phyloP scores from a whole-genome alignment of 495 filamentous ascomycete genomes.

The Neurospora sp. region DNA sequence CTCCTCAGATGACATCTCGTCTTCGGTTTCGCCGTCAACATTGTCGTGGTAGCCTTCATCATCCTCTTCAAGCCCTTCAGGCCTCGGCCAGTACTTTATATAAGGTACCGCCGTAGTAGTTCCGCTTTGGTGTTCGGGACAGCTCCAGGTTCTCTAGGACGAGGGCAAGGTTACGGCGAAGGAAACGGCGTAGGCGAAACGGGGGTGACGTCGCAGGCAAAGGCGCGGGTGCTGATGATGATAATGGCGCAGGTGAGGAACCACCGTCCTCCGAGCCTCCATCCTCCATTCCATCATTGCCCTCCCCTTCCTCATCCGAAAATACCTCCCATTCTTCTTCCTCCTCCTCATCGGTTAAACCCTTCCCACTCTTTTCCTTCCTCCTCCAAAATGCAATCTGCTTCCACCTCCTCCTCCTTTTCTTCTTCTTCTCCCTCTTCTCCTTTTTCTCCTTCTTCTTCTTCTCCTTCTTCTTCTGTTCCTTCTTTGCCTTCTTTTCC shows the following conservation, averaged over 20 bases:
- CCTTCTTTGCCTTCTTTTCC: too few species aligned
- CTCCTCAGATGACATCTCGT: too few species aligned
- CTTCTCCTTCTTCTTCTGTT: too few species aligned
- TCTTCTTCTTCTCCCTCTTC: neutral
- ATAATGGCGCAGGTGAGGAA: neutral
- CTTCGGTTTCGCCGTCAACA: too few species aligned
- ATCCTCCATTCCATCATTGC: neutral
- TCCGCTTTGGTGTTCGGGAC: too few species aligned
- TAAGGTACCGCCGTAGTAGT: too few species aligned
- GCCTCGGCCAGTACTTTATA: too few species aligned
- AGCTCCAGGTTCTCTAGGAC: too few species aligned
- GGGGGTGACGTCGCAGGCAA: neutral
- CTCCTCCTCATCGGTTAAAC: too few species aligned
- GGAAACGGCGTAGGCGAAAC: neutral
- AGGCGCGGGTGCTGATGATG: neutral
- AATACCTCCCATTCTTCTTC: neutral
- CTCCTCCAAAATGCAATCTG: neutral
- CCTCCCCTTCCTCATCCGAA: neutral
- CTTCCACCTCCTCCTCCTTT: neutral
- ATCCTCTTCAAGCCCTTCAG: too few species aligned
- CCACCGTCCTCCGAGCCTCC: neutral
- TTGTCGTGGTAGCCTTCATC: too few species aligned
- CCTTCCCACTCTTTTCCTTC: neutral
- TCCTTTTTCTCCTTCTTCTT: neutral
- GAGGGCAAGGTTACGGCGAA: neutral